These are phyloP conservation scores for Rhizophagus sp. DNA, from an alignment of 192 early-diverging fungal genomes.

Conservation along the genomic window DNA sequence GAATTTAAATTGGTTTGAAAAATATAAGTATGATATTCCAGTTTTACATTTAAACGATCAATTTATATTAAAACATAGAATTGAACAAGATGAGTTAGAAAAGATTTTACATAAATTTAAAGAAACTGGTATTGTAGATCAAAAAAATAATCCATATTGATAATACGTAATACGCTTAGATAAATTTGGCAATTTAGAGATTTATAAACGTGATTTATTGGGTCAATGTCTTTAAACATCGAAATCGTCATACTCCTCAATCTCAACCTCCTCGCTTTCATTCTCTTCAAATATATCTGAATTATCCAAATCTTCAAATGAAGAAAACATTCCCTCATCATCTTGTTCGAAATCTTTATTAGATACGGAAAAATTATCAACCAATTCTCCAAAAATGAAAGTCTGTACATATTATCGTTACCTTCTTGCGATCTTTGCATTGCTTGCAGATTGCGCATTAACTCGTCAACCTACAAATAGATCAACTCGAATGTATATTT, in stretches of 20 bases:
- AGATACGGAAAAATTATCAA: neutral
- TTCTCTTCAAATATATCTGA: constrained; percentile 22
- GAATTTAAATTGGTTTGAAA: constrained; percentile 24
- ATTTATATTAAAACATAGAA: constrained; percentile 41
- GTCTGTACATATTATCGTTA: neutral
- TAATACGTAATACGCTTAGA: too few species aligned
- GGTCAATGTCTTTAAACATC: neutral
- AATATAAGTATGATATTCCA: constrained; percentile 48
- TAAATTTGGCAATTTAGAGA: too few species aligned
- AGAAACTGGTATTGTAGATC: constrained; percentile 27
- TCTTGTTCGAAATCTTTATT: neutral
- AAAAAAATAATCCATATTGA: too few species aligned
- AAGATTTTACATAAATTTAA: constrained; percentile 34
- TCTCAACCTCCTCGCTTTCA: constrained; percentile 8
- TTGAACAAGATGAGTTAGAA: constrained; percentile 38
- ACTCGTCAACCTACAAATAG: neutral
- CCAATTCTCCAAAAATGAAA: neutral
- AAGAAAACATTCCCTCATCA: constrained; percentile 7
- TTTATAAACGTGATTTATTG: too few species aligned
- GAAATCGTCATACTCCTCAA: constrained; percentile 9
- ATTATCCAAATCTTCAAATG: constrained; percentile 15
- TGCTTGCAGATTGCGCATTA: constrained; percentile 11
- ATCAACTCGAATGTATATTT: neutral
- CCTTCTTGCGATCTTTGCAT: neutral
- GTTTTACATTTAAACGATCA: constrained; percentile 45